Percentiles rank a stretch among this genome's conserved stretches.
Conservation (phyloP, 2,329 filamentous ascomycete genomes). For the Penicillium sp. region DNA sequence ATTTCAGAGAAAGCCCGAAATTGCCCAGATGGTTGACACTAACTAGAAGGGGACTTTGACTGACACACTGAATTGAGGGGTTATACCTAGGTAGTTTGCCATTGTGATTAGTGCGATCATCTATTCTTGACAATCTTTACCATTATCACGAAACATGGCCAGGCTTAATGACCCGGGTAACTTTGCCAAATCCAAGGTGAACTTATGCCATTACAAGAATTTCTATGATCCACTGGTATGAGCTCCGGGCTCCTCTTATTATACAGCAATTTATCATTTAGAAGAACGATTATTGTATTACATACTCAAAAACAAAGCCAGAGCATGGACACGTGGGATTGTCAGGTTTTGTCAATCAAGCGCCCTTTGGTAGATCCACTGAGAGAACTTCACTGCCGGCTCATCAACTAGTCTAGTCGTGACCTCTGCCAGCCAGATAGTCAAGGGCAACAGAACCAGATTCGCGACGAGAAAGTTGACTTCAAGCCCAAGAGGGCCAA, state of each 20-base stretch:
- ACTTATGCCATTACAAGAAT: neutral
- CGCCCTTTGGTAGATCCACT: slow-evolving; percentile 55
- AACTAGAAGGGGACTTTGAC: neutral
- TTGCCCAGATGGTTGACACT: neutral
- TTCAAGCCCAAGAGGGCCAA: slow-evolving; percentile 61
- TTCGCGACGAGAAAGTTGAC: slow-evolving; percentile 59
- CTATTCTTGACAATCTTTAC: neutral
- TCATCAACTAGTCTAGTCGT: slow-evolving; percentile 58
- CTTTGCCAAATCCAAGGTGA: neutral
- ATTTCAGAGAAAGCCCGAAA: neutral
- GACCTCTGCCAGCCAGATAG: slow-evolving; percentile 57
- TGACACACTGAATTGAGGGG: neutral
- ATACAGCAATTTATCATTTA: neutral
- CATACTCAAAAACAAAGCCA: neutral
- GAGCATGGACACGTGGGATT: neutral
- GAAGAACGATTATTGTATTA: neutral
- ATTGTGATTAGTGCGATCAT: neutral
- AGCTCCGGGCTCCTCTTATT: neutral
- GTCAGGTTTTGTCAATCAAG: neutral
- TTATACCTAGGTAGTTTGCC: neutral
- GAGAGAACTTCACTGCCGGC: slow-evolving; percentile 57
- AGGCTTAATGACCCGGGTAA: neutral
- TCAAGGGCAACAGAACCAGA: slow-evolving; percentile 58
- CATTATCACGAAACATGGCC: neutral
- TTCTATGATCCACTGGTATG: neutral